Percentiles rank a stretch among this genome's conserved stretches.
Conservation (phyloP, 257 asterid species). For the Thymus quinquecostatus region DNA sequence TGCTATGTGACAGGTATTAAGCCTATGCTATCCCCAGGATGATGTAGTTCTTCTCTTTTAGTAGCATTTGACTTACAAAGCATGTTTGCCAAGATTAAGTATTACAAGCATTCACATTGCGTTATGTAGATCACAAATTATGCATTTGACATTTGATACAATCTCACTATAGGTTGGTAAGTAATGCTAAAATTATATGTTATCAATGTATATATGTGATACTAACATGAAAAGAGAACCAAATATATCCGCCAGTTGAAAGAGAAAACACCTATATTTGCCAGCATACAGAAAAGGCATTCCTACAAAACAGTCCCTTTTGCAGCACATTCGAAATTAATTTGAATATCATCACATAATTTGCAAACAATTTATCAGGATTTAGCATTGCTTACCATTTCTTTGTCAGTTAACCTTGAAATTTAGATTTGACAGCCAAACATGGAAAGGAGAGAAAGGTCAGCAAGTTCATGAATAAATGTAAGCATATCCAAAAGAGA, state of each 20-base stretch:
- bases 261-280: constrained; percentile 1
- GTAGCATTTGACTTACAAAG: background rate
- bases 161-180: background rate
- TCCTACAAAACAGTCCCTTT: constrained; percentile 8
- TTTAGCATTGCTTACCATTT: constrained; percentile 64
- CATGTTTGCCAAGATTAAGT: constrained; percentile 9
- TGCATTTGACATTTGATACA: constrained; percentile 18
- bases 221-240: constrained; percentile 15
- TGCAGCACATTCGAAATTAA: constrained; percentile 15
- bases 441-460: constrained; percentile 35
- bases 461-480: constrained; percentile 32
- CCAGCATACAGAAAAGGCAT: constrained; percentile 16
- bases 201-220: constrained; percentile 7
- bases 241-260: constrained; percentile 6
- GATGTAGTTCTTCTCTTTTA: background rate
- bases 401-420: constrained; percentile 80
- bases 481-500: constrained; percentile 10
- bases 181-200: constrained; percentile 11
- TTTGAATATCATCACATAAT: background rate
- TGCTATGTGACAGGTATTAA: background rate
- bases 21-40: background rate
- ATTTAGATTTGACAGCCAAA: constrained; percentile 32
- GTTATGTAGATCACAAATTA: background rate
- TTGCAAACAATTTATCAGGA: constrained; percentile 27
- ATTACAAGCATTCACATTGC: constrained; percentile 19